Percentiles rank a stretch among this genome's conserved stretches.
phyloP scores from a whole-genome alignment of 164 flowering plant species.

The Protea cynaroides region DNA sequence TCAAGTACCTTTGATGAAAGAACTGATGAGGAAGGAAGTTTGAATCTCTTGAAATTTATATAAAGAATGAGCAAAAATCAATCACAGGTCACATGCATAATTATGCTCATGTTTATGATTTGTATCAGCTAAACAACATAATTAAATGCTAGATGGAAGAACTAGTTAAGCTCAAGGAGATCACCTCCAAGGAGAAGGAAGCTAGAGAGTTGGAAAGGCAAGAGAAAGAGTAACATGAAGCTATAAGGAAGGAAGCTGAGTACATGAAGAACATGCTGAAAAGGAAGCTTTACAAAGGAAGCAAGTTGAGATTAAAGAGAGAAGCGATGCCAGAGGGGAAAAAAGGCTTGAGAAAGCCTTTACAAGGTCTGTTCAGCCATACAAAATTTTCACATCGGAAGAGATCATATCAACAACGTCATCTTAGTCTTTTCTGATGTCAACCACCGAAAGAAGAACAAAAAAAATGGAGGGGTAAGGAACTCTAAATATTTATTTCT shows the following conservation, averaged over 20 bases:
- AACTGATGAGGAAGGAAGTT: no score
- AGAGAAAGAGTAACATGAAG: constrained; percentile 52
- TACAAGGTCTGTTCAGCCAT: no score
- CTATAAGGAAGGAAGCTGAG: constrained; percentile 52
- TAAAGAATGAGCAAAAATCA: not conserved
- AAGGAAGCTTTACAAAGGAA: constrained; percentile 51
- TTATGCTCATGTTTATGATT: constrained; percentile 2
- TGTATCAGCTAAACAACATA: constrained; percentile 47
- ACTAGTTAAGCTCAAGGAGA: constrained; percentile 46
- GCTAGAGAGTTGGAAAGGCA: no score
- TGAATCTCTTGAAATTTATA: not conserved
- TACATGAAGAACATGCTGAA: constrained; percentile 39
- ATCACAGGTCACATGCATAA: no score
- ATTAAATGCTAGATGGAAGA: constrained; percentile 47
- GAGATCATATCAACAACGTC: constrained; percentile 61
- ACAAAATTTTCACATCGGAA: no score
- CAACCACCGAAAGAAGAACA: no score
- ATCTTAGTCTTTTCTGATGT: constrained; percentile 37
- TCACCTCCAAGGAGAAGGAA: constrained; percentile 42
- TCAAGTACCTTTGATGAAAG: not conserved
- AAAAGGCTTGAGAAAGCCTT: no score
- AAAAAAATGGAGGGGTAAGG: no score
- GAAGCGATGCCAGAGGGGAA: constrained; percentile 52
- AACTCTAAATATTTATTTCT: no score
- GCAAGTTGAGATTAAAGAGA: constrained; percentile 58